Evolutionary conservation across 192 early-diverging fungal genomes (phyloP).

Genomic region (Diversispora epigaea): DNA sequence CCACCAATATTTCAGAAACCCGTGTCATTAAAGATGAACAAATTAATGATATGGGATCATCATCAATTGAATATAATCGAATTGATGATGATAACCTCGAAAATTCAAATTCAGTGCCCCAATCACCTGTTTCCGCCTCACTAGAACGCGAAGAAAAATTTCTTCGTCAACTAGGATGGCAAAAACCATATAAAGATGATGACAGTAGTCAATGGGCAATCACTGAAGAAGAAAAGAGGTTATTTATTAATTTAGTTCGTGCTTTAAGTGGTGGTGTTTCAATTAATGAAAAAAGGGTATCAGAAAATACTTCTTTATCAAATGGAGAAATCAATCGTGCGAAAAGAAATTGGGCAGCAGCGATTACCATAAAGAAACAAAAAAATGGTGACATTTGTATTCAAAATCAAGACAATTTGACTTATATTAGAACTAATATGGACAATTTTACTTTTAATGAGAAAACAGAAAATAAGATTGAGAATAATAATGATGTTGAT

Average conservation of each 20-base stretch:
- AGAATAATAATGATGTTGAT: too few species aligned
- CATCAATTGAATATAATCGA: neutral
- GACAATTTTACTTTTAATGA: too few species aligned
- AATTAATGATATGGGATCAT: neutral
- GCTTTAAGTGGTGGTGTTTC: slow-evolving; percentile 12
- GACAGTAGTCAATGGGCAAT: slow-evolving; percentile 14
- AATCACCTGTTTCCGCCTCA: neutral
- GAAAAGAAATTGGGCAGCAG: slow-evolving; percentile 11
- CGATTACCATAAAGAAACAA: too few species aligned
- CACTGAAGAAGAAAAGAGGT: slow-evolving; percentile 22
- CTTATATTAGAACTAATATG: too few species aligned
- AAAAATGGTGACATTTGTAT: too few species aligned
- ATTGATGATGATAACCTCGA: neutral
- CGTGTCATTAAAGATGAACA: neutral
- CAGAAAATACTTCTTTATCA: neutral
- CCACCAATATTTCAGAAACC: too few species aligned
- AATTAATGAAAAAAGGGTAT: neutral
- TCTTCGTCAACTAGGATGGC: slow-evolving; percentile 19
- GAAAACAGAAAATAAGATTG: too few species aligned
- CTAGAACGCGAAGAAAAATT: slow-evolving; percentile 24
- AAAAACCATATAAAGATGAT: slow-evolving; percentile 9
- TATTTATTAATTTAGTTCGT: slow-evolving; percentile 21
- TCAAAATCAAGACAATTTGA: too few species aligned
- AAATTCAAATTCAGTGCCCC: neutral
- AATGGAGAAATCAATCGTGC: slow-evolving; percentile 19